Evolutionary conservation across 2,329 filamentous ascomycete genomes (phyloP), one percentile per base, ranked within the genome.

Genomic region (Stagonosporopsis chrysanthemi): DNA sequence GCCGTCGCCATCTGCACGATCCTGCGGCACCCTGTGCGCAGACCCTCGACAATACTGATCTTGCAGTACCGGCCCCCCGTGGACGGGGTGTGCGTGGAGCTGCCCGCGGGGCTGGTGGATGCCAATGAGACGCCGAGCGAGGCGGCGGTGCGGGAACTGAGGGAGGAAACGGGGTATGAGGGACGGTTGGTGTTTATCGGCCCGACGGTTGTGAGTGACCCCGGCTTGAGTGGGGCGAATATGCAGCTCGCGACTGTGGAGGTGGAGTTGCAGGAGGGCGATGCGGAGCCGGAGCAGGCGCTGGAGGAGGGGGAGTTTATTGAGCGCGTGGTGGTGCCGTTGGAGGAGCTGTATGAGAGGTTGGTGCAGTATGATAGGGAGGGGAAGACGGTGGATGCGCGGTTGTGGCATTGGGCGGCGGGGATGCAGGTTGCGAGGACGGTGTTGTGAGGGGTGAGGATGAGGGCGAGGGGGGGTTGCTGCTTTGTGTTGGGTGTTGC

Each of bases 141-240:
- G 43, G 84, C 84, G 43, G 83, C 83, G 12, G 74, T 87, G 11
- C 77, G 86, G 17, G 86, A 88, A 72, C 74, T 88, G 39, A 84
- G 80, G 61, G 86, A 88, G 72, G 86, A 88, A 71, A 88, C 85
- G 1, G 86, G 86, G 19, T 87, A 86, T 67, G 80, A 86, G 63
- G 88, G 83, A 42, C 71, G 74, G 61, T 64, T 80, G 59, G 61
- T 73, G 19, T 75, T 77, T 71, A 85, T 83, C n/a, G 85, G 84
- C 35, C 86, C 87, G 7, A 81, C 88, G 49, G 88, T 90, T 79
- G 88, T 86, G 53, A 86, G 86, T 65, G 88, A 87, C 71, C 85
- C 85, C 1, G 85, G 85, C 23, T 77, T 88, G 78, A 85, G 80
- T 56, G 84, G 80, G 53, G 83, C 85, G 47, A 87, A 86, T 64